Percentiles rank a stretch among this genome's conserved stretches.
These are phyloP conservation scores for Scedosporium apiospermum DNA, from an alignment of 2,329 filamentous ascomycete species.

Conservation along the genomic window DNA sequence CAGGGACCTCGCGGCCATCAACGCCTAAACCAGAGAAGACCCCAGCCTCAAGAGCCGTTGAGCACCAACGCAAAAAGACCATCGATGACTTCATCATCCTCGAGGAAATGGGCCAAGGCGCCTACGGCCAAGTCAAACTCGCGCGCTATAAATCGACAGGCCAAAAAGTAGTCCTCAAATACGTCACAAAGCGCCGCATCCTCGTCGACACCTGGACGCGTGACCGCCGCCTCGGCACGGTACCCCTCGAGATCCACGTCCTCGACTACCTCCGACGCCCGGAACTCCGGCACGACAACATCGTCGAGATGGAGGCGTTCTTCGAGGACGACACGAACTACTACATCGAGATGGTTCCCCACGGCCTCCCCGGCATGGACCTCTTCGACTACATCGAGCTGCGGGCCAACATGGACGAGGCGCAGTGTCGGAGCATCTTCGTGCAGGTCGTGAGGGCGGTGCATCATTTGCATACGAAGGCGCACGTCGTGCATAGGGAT, in stretches of 20 bases:
- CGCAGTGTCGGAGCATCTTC: slow-evolving; percentile 90
- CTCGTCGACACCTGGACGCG: slow-evolving; percentile 97
- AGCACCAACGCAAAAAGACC: slow-evolving; percentile 57
- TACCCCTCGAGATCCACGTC: slow-evolving; percentile 94
- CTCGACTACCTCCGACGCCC: slow-evolving; percentile 82
- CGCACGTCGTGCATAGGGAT: slow-evolving; percentile 87
- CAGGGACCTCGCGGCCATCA: slow-evolving; percentile 25
- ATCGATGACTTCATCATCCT: slow-evolving; percentile 88
- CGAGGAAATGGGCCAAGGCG: slow-evolving; percentile 97
- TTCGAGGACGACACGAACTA: slow-evolving; percentile 83
- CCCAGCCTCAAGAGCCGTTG: slow-evolving; percentile 23
- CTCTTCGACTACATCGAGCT: slow-evolving; percentile 98
- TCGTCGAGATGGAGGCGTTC: slow-evolving; percentile 65
- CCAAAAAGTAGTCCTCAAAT: slow-evolving; percentile 90
- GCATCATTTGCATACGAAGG: slow-evolving; percentile 83
- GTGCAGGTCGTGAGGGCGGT: slow-evolving; percentile 84
- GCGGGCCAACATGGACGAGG: slow-evolving; percentile 90
- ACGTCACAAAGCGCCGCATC: slow-evolving; percentile 93
- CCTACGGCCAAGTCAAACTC: slow-evolving; percentile 95
- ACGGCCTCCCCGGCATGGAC: slow-evolving; percentile 94
- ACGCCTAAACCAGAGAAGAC: slow-evolving; percentile 23
- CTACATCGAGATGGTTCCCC: slow-evolving; percentile 97
- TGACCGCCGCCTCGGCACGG: slow-evolving; percentile 84
- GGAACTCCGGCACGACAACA: slow-evolving; percentile 56
- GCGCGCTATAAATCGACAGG: slow-evolving; percentile 73